These are phyloP conservation scores for Gossypium anomalum DNA, from an alignment of 345 rosid genomes.

Conservation along the genomic window DNA sequence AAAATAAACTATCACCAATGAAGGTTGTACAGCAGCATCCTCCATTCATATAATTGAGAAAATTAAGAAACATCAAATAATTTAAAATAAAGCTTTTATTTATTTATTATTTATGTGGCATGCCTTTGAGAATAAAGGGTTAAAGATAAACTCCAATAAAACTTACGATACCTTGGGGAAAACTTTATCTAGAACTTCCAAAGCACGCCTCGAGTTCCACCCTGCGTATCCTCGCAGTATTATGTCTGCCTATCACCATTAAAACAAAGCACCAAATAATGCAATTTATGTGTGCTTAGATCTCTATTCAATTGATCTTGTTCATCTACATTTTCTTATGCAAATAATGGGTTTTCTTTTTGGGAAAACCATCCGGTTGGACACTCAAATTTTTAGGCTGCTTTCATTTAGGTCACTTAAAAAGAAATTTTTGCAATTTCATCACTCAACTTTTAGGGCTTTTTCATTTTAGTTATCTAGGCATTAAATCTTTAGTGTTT, in stretches of 20 bases:
- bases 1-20: constrained; percentile 83
- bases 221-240: constrained; percentile 75
- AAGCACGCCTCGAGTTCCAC: constrained; percentile 80
- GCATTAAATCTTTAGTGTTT: too few relatives aligned
- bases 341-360: background rate
- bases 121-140: background rate
- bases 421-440: too few relatives aligned
- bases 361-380: background rate
- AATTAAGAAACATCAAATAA: too few relatives aligned
- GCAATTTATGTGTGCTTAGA: background rate
- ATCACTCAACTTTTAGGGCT: too few relatives aligned
- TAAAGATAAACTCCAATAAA: background rate
- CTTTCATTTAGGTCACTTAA: too few relatives aligned
- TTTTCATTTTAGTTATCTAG: too few relatives aligned
- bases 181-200: constrained; percentile 59
- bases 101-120: too few relatives aligned
- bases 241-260: constrained; percentile 59
- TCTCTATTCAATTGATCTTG: background rate
- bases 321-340: background rate
- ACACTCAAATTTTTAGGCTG: too few relatives aligned
- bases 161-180: constrained; percentile 66
- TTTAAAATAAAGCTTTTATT: too few relatives aligned
- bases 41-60: constrained; percentile 13
- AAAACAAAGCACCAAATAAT: background rate
- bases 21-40: constrained; percentile 69